Conservation (phyloP, 371 early-diverging fungal genomes). For the Lichtheimia corymbifera region DNA sequence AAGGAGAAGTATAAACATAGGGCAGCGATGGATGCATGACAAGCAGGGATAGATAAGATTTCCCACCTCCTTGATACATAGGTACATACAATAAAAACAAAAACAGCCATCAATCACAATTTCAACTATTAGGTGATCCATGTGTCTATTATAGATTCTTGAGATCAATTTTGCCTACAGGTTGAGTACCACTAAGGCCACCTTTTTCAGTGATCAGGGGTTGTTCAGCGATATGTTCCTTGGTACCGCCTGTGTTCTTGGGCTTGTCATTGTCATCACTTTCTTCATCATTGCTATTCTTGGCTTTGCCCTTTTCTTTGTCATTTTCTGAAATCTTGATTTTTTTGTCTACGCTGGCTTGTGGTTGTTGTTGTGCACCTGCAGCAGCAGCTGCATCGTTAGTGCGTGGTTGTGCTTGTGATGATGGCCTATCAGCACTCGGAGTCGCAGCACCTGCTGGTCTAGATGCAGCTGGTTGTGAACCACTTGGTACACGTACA, state of each 20-base stretch:
- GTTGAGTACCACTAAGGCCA: slow-evolving; percentile 34
- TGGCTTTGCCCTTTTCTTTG: neutral
- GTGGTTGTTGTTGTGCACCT: neutral
- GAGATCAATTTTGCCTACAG: slow-evolving; percentile 37
- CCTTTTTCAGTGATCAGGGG: slow-evolving; percentile 19
- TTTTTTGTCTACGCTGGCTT: too few relatives aligned
- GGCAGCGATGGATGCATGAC: too few relatives aligned
- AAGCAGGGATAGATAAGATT: too few relatives aligned
- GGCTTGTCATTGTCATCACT: too few relatives aligned
- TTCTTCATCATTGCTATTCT: neutral
- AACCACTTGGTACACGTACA: too few relatives aligned
- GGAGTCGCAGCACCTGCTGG: too few relatives aligned
- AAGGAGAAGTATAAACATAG: too few relatives aligned
- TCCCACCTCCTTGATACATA: too few relatives aligned
- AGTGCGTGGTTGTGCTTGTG: too few relatives aligned
- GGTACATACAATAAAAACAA: too few relatives aligned
- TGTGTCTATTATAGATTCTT: slow-evolving; percentile 16
- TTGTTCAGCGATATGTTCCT: slow-evolving; percentile 31
- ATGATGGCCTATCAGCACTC: too few relatives aligned
- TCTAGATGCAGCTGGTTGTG: too few relatives aligned
- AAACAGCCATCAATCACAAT: neutral
- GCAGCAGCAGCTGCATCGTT: neutral
- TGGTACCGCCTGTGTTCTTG: slow-evolving; percentile 30
- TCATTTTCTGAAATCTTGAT: neutral
- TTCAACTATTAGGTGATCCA: neutral